phyloP scores from a whole-genome alignment of 2,329 filamentous ascomycete genomes.

The Microsporum canis region DNA sequence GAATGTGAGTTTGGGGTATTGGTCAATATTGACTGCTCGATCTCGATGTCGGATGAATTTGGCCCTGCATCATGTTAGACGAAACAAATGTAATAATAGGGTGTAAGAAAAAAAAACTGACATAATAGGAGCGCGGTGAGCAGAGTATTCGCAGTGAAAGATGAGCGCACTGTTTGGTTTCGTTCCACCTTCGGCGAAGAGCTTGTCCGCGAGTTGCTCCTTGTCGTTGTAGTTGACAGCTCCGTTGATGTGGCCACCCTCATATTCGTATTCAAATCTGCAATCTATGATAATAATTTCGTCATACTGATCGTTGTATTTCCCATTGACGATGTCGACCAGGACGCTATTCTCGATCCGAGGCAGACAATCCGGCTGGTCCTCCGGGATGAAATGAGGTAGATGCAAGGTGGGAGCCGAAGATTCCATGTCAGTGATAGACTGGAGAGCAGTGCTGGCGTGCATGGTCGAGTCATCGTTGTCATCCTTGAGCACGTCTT shows the following conservation, averaged over 20 bases:
- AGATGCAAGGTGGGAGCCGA: slow-evolving; percentile 55
- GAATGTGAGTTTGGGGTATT: slow-evolving; percentile 82
- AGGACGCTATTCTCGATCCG: slow-evolving; percentile 74
- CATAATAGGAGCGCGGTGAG: slow-evolving; percentile 91
- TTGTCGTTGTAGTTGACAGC: slow-evolving; percentile 97
- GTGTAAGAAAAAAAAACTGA: slow-evolving; percentile 23
- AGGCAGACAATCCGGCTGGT: slow-evolving; percentile 74
- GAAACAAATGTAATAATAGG: not conserved
- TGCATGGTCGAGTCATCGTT: slow-evolving; percentile 49
- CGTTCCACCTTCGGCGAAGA: slow-evolving; percentile 57
- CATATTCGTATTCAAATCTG: slow-evolving; percentile 97
- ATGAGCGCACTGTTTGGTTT: slow-evolving; percentile 67
- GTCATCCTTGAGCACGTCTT: slow-evolving; percentile 65
- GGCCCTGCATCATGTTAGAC: slow-evolving; percentile 40
- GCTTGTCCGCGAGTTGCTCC: slow-evolving; percentile 64
- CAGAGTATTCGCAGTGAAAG: slow-evolving; percentile 97
- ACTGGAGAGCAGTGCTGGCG: slow-evolving; percentile 50
- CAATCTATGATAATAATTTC: slow-evolving; percentile 87
- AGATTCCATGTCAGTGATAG: slow-evolving; percentile 76
- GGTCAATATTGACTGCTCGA: slow-evolving; percentile 70
- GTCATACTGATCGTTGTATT: slow-evolving; percentile 63
- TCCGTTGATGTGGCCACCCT: slow-evolving; percentile 86
- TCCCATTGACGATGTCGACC: slow-evolving; percentile 75
- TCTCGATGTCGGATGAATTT: slow-evolving; percentile 85
- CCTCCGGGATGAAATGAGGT: slow-evolving; percentile 72